Evolutionary conservation across 192 early-diverging fungal species (phyloP), one percentile per base, ranked within the genome.

Genomic region (Dispira simplex): DNA sequence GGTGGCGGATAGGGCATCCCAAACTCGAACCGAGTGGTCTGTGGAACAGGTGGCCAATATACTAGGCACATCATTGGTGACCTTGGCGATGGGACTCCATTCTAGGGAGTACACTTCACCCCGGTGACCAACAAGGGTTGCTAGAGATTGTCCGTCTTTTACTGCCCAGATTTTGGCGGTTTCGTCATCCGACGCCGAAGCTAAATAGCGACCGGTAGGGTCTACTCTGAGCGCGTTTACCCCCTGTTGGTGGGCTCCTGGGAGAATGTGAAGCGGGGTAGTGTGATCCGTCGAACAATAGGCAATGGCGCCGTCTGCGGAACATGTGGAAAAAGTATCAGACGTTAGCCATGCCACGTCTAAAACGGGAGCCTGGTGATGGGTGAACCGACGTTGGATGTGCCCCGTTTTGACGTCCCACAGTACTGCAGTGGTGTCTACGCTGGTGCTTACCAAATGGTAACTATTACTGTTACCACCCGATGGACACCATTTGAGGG

Each of bases 271-370:
- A 39, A 92, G 46, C 0, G 90, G 85, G 25, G 76, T 74, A 13
- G 73, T 65, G 18, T 67, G 71, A 16, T 84, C 88, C n/a, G 88
- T 73, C 52, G 73, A 71, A 67, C 86, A 92, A 0, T 92, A 79
- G 64, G 76, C 85, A 3, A 93, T 82, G 18, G 74, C 75, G 32
- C 77, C 77, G 65, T 93, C 91, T 11, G 75, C 75, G 32, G 86
- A 88, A 46, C 83, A 85, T 0, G 86, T 86, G 14, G 91, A 89
- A 76, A 93, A 88, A 13, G 88, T 92, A 0, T 68, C 70, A 63
- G 89, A 83, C 65, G 91, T 87, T 63, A 80, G 75, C 91, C 91
- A 93, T 65, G 87, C 90, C 11, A 88, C 83, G 70, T 91, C 87
- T 44, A 91, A 69, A 21, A 83, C 77, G 11, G 80, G 79, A 20